These are phyloP conservation scores for Eragrostis curvula DNA, from an alignment of 176 grass and related monocot species.

Conservation along the genomic window DNA sequence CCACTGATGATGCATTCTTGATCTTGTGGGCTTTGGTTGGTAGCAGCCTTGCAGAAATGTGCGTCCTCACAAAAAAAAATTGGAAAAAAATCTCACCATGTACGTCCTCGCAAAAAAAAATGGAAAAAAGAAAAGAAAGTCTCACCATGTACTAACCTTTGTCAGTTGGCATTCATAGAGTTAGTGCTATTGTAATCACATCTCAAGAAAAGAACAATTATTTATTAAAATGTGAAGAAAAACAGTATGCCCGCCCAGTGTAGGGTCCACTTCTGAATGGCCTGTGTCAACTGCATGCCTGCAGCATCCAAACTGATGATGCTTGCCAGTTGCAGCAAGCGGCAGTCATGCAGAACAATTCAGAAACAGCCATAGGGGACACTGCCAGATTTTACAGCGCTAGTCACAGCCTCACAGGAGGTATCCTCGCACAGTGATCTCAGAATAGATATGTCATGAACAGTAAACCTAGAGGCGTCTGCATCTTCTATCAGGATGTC, in stretches of 20 bases:
- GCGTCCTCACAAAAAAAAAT: too few relatives aligned
- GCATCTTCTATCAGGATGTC: not conserved
- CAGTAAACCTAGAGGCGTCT: not conserved
- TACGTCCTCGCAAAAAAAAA: too few relatives aligned
- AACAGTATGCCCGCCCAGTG: not conserved
- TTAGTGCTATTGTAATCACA: too few relatives aligned
- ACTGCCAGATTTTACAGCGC: not conserved
- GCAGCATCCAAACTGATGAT: conserved; percentile 31
- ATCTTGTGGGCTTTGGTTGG: too few relatives aligned
- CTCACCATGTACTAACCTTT: too few relatives aligned
- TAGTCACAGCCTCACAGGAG: not conserved
- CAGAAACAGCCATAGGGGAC: not conserved
- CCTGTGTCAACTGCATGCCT: not conserved
- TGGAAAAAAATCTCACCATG: too few relatives aligned
- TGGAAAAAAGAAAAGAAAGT: too few relatives aligned
- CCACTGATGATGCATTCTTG: too few relatives aligned
- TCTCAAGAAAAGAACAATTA: not conserved
- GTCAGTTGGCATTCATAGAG: too few relatives aligned
- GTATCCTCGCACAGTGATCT: not conserved
- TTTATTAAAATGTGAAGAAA: too few relatives aligned
- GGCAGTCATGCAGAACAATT: conserved; percentile 8
- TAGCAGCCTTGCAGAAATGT: too few relatives aligned
- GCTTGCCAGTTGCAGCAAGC: not conserved
- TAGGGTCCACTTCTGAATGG: conserved; percentile 13
- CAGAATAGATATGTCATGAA: not conserved